Conservation (phyloP, 192 early-diverging fungal genomes). For the Geranomyces michiganensis region DNA sequence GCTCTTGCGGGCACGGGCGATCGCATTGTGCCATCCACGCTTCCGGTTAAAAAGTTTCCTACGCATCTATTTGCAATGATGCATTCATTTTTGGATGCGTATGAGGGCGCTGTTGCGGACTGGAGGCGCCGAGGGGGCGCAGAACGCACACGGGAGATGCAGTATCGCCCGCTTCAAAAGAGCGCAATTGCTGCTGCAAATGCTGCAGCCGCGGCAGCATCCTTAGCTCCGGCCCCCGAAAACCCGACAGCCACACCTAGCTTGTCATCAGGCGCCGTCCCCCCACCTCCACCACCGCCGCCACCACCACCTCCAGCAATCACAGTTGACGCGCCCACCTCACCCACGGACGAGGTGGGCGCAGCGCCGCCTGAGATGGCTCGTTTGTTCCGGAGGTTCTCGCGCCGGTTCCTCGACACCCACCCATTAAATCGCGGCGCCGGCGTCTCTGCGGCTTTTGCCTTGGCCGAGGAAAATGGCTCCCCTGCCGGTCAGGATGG, state of each 20-base stretch:
- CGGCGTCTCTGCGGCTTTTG: background rate
- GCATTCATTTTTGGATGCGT: conserved; percentile 48
- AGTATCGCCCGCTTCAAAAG: background rate
- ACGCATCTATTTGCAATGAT: conserved; percentile 47
- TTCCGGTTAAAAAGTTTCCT: conserved; percentile 31
- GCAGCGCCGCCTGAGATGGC: conserved; percentile 2
- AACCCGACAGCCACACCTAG: background rate
- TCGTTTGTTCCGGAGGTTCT: conserved; percentile 10
- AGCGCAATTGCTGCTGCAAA: background rate
- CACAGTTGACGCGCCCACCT: background rate
- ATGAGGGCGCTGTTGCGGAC: conserved; percentile 47
- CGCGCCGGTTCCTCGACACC: background rate
- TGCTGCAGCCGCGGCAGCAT: background rate
- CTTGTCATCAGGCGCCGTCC: background rate
- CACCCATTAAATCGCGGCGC: background rate
- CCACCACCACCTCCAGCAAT: background rate
- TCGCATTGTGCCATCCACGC: background rate
- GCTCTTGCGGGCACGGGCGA: background rate
- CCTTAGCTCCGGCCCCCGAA: background rate
- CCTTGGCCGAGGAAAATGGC: background rate
- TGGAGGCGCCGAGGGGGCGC: background rate
- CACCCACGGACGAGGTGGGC: background rate
- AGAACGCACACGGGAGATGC: background rate
- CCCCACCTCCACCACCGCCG: background rate
- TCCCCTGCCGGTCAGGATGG: background rate